Conservation (phyloP, 1,284 basidiomycete genomes). For the Ganoderma boninense region DNA sequence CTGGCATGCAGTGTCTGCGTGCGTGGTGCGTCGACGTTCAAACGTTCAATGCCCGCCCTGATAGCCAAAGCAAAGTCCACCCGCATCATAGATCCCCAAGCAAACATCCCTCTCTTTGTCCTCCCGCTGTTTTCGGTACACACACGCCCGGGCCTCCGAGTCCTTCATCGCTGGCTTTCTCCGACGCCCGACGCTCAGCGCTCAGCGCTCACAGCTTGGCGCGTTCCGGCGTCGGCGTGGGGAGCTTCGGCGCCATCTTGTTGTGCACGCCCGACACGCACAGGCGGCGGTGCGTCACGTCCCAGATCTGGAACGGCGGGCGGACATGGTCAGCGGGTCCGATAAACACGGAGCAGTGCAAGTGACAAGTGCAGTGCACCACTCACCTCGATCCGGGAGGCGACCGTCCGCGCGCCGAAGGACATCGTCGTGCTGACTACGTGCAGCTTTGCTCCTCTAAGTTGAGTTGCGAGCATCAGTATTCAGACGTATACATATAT, state of each 20-base stretch:
- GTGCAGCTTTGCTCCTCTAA: conserved; percentile 19
- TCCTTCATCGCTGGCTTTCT: fast-evolving
- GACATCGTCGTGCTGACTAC: conserved; percentile 20
- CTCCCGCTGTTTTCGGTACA: no score
- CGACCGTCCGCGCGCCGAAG: conserved; percentile 19
- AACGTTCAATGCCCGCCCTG: no score
- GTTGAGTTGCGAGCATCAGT: background rate
- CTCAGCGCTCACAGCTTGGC: background rate
- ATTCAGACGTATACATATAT: no score
- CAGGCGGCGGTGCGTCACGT: conserved; percentile 43
- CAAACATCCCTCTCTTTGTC: no score
- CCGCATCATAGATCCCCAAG: no score
- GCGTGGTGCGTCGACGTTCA: no score
- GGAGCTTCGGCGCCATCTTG: conserved; percentile 35
- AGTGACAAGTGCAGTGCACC: no score
- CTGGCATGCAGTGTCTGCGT: no score
- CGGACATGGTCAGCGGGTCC: no score
- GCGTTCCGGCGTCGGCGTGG: background rate
- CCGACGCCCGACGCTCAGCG: background rate
- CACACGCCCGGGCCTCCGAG: no score
- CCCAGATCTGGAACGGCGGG: conserved; percentile 37
- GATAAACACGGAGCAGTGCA: background rate
- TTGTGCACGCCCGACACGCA: conserved; percentile 56
- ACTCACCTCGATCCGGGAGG: conserved; percentile 18
- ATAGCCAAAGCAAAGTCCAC: no score